Evolutionary conservation across 805 yeast genomes (phyloP).

Genomic region (Lachancea sp.): DNA sequence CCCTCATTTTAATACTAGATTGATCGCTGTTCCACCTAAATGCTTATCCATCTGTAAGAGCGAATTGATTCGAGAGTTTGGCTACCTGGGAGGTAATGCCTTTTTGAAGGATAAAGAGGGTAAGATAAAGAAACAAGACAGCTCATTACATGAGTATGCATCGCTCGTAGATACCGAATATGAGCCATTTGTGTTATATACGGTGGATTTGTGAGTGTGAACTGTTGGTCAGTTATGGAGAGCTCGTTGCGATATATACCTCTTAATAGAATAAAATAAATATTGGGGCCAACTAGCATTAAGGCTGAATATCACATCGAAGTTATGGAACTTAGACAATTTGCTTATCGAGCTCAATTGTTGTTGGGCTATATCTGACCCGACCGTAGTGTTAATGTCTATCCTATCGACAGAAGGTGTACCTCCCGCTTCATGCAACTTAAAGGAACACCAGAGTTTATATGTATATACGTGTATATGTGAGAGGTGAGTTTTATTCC

Average conservation of each 20-base stretch:
- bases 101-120: slow-evolving; percentile 59
- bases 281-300: too few relatives aligned
- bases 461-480: too few relatives aligned
- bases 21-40: slow-evolving; percentile 42
- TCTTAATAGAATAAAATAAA: neutral
- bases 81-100: slow-evolving; percentile 89
- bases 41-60: slow-evolving; percentile 52
- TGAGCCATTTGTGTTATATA: slow-evolving; percentile 90
- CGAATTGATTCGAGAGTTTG: slow-evolving; percentile 68
- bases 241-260: neutral
- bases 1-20: slow-evolving; percentile 66
- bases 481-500: too few relatives aligned
- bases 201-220: slow-evolving; percentile 21
- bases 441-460: too few relatives aligned
- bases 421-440: too few relatives aligned
- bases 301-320: too few relatives aligned
- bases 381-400: too few relatives aligned
- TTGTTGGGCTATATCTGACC: too few relatives aligned
- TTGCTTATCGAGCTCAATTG: too few relatives aligned
- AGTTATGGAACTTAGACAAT: too few relatives aligned
- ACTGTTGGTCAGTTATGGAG: neutral
- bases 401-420: too few relatives aligned
- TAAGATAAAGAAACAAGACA: slow-evolving; percentile 50
- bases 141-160: slow-evolving; percentile 76
- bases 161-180: slow-evolving; percentile 90